phyloP scores from a whole-genome alignment of 306 rosid genomes.

The Trifolium dubium region DNA sequence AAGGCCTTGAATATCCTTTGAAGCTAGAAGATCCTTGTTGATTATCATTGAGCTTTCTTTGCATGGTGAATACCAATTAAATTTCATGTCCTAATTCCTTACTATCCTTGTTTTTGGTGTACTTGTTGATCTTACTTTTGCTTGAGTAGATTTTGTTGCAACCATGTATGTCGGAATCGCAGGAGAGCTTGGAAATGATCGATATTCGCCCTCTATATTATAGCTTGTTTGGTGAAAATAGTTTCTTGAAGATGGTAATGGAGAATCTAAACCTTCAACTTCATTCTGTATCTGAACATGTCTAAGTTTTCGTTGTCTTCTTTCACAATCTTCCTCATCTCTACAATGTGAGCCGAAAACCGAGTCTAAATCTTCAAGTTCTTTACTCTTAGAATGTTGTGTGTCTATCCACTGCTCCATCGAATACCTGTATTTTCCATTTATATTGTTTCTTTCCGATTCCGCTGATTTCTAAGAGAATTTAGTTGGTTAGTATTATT shows the following conservation, averaged over 20 bases:
- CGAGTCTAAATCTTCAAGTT: slow-evolving; percentile 83
- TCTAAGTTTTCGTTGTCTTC: slow-evolving; percentile 53
- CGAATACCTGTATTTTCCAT: slow-evolving; percentile 93
- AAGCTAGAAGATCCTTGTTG: slow-evolving; percentile 78
- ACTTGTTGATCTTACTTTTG: slow-evolving; percentile 72
- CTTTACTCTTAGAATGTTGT: slow-evolving; percentile 79
- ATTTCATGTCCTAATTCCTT: slow-evolving; percentile 56
- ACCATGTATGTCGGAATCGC: slow-evolving; percentile 88
- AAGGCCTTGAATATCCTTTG: slow-evolving; percentile 67
- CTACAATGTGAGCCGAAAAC: slow-evolving; percentile 54
- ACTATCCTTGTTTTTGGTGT: slow-evolving; percentile 67
- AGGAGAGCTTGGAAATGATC: slow-evolving; percentile 66
- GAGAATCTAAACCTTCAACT: slow-evolving; percentile 60
- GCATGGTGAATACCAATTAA: slow-evolving; percentile 74
- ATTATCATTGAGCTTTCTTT: slow-evolving; percentile 53
- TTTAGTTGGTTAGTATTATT: background rate
- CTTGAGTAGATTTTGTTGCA: slow-evolving; percentile 86
- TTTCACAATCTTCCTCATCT: slow-evolving; percentile 51
- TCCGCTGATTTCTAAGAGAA: slow-evolving; percentile 77
- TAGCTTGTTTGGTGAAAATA: background rate
- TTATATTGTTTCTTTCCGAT: slow-evolving; percentile 67
- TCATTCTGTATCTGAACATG: slow-evolving; percentile 44
- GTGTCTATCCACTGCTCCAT: slow-evolving; percentile 93
- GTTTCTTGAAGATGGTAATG: slow-evolving; percentile 51
- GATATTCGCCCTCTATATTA: slow-evolving; percentile 43